Evolutionary conservation across 495 filamentous ascomycete genomes (phyloP).

Genomic region (Talaromyces wortmannii): DNA sequence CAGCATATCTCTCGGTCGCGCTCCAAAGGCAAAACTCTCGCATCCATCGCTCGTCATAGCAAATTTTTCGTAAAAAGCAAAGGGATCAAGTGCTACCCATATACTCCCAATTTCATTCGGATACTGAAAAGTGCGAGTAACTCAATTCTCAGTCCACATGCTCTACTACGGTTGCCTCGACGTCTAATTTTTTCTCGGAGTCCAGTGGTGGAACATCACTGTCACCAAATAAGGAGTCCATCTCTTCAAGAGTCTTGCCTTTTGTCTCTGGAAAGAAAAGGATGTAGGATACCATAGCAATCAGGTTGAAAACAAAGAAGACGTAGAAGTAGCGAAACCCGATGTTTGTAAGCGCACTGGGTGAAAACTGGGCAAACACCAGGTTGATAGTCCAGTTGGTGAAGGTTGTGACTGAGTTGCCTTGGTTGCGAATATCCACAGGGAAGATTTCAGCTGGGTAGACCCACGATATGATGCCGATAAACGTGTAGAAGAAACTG

Average conservation of each 20-base stretch:
- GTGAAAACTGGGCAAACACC: conserved; percentile 49
- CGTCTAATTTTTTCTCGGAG: too few species aligned
- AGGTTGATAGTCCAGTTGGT: conserved; percentile 49
- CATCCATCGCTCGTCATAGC: too few species aligned
- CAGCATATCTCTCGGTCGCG: too few species aligned
- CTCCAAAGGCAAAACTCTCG: too few species aligned
- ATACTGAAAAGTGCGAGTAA: too few species aligned
- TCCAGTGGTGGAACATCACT: not conserved
- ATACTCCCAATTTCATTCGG: too few species aligned
- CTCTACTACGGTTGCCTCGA: too few species aligned
- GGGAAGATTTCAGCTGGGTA: conserved; percentile 54
- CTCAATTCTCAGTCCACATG: too few species aligned
- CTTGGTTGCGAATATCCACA: conserved; percentile 44
- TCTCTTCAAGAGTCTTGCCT: conserved; percentile 46
- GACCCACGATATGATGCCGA: conserved; percentile 49
- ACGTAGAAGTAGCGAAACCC: conserved; percentile 47
- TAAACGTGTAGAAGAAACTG: conserved; percentile 46
- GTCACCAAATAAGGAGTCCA: conserved; percentile 38
- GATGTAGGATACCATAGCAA: conserved; percentile 34
- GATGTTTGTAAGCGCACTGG: conserved; percentile 39
- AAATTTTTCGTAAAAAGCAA: too few species aligned
- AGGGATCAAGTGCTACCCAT: too few species aligned
- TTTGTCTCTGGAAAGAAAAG: conserved; percentile 47
- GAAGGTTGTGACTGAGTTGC: conserved; percentile 43
- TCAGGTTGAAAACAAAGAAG: conserved; percentile 45